Evolutionary conservation across 2,329 filamentous ascomycete species (phyloP).

Genomic region (Exophiala viscosa): DNA sequence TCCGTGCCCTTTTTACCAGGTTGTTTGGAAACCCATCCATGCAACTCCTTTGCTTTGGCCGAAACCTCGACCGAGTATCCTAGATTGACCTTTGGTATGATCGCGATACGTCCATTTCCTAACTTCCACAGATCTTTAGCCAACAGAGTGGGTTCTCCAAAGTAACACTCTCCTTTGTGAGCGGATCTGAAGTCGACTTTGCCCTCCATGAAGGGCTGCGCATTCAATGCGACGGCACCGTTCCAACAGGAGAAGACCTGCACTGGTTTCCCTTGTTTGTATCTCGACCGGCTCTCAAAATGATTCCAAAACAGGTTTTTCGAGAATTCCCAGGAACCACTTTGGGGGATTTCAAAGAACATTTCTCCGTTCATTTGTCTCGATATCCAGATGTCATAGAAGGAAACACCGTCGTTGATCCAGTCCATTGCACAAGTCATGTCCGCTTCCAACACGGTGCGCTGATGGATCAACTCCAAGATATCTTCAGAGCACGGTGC

Average conservation of each 20-base stretch:
- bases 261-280: constrained; percentile 43
- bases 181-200: constrained; percentile 46
- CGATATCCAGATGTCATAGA: constrained; percentile 58
- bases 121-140: constrained; percentile 56
- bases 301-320: constrained; percentile 56
- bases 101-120: constrained; percentile 52
- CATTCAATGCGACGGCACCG: constrained; percentile 50
- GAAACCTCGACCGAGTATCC: constrained; percentile 50
- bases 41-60: constrained; percentile 46
- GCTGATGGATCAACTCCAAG: constrained; percentile 54
- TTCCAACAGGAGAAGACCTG: constrained; percentile 63
- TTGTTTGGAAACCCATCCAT: constrained; percentile 44
- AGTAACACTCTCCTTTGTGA: constrained; percentile 46
- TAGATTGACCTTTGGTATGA: constrained; percentile 55
- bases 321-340: constrained; percentile 49
- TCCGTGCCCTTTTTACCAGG: constrained; percentile 3
- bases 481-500: constrained; percentile 54
- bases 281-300: constrained; percentile 34
- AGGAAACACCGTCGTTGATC: constrained; percentile 48
- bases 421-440: constrained; percentile 61
- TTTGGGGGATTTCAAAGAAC: constrained; percentile 53
- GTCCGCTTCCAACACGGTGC: constrained; percentile 44
- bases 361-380: constrained; percentile 52
- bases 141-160: constrained; percentile 55
- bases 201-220: constrained; percentile 45